A percentile compares a stretch with the other conserved stretches of the same genome.
Conservation (phyloP, 148 eudicot species). For the Rhododendron kiyosumense region DNA sequence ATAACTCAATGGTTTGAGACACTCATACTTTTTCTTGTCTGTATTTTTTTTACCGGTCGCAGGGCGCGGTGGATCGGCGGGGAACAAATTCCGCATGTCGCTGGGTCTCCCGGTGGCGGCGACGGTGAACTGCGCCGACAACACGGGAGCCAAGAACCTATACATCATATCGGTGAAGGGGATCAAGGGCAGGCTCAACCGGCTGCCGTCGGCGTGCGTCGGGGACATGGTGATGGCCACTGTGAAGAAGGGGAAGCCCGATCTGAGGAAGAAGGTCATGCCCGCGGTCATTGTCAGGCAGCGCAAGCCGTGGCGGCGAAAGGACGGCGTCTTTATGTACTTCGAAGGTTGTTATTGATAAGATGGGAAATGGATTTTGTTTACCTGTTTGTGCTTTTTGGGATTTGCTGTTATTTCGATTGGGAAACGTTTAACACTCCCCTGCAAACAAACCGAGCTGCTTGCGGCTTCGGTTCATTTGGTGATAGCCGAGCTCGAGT, state of each 20-base stretch:
- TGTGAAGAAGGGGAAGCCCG: too few relatives aligned
- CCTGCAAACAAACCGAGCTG: too few relatives aligned
- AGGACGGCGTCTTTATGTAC: slow-evolving; percentile 44
- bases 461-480: too few relatives aligned
- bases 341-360: background rate
- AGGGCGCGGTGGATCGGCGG: slow-evolving; percentile 71
- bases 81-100: slow-evolving; percentile 49
- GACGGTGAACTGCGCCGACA: too few relatives aligned
- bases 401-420: background rate
- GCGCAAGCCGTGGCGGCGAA: slow-evolving; percentile 48
- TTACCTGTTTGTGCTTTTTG: background rate
- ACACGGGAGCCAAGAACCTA: slow-evolving; percentile 52
- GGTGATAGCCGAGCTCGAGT: too few relatives aligned
- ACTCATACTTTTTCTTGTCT: background rate
- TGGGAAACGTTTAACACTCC: too few relatives aligned
- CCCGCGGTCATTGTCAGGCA: too few relatives aligned
- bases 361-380: background rate
- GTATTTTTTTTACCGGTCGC: background rate
- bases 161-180: slow-evolving; percentile 66
- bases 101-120: too few relatives aligned
- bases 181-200: slow-evolving; percentile 58
- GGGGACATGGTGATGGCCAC: slow-evolving; percentile 3
- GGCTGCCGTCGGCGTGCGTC: slow-evolving; percentile 61
- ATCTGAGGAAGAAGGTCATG: too few relatives aligned
- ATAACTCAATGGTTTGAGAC: background rate